Evolutionary conservation across 768 basidiomycete species (phyloP).

Genomic region (Agaricus sinodeliciosus): DNA sequence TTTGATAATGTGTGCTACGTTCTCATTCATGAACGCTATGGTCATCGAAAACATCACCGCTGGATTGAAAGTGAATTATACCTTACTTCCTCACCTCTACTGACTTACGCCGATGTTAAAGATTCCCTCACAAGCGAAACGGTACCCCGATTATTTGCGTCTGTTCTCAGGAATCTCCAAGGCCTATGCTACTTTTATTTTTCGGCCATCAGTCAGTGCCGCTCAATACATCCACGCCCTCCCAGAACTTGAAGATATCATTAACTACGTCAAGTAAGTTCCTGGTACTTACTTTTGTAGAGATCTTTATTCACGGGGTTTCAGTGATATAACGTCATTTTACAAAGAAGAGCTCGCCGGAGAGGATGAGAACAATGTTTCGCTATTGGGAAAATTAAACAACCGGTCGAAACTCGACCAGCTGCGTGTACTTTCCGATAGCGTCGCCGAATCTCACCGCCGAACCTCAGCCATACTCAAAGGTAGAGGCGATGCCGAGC

Average conservation of each 20-base stretch:
- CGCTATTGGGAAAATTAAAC: slow-evolving; percentile 20
- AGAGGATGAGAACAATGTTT: slow-evolving; percentile 29
- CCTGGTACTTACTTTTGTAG: neutral
- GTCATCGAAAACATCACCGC: slow-evolving; percentile 7
- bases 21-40: slow-evolving; percentile 12
- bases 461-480: slow-evolving; percentile 4
- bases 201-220: slow-evolving; percentile 6
- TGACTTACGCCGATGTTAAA: neutral
- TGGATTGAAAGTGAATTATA: neutral
- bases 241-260: slow-evolving; percentile 9
- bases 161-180: slow-evolving; percentile 12
- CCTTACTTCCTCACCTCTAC: neutral
- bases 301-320: neutral
- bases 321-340: slow-evolving; percentile 33
- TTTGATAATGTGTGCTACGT: slow-evolving; percentile 8
- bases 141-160: slow-evolving; percentile 10
- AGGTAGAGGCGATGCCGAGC: slow-evolving; percentile 1
- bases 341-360: slow-evolving; percentile 32
- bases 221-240: slow-evolving; percentile 11
- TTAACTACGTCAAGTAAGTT: slow-evolving; percentile 9
- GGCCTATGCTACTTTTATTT: slow-evolving; percentile 10
- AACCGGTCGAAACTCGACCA: slow-evolving; percentile 21
- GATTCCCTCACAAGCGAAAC: slow-evolving; percentile 7
- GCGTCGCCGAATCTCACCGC: slow-evolving; percentile 18
- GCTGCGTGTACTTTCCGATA: slow-evolving; percentile 18